Percentiles rank a stretch among this genome's conserved stretches.
phyloP scores from a whole-genome alignment of 1,284 basidiomycete genomes.

The Pisolithus thermaeus region DNA sequence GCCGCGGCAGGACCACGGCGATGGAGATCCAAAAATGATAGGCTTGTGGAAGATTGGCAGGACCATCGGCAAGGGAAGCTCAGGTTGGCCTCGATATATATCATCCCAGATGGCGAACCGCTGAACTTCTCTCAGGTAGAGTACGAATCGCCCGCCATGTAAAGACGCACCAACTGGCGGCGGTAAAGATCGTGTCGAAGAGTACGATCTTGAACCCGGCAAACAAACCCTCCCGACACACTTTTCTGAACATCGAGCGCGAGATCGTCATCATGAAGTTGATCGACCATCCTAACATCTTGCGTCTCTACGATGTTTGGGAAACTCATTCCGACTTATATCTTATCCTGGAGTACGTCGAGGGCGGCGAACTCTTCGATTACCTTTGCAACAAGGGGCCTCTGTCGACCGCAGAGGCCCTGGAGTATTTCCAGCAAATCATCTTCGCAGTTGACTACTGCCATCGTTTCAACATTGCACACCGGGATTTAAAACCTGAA shows the following conservation, averaged over 20 bases:
- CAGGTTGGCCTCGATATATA: slow-evolving; percentile 44
- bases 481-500: slow-evolving; percentile 97
- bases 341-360: slow-evolving; percentile 95
- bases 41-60: slow-evolving; percentile 93
- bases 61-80: slow-evolving; percentile 88
- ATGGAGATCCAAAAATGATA: slow-evolving; percentile 71
- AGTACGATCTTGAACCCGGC: slow-evolving; percentile 64
- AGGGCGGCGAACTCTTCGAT: slow-evolving; percentile 96
- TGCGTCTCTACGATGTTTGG: slow-evolving; percentile 96
- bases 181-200: slow-evolving; percentile 96
- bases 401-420: slow-evolving; percentile 73
- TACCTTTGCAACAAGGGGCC: slow-evolving; percentile 84
- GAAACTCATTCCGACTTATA: slow-evolving; percentile 89
- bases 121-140: slow-evolving; percentile 51
- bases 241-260: slow-evolving; percentile 81
- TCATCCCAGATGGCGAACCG: slow-evolving; percentile 1
- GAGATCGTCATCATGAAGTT: slow-evolving; percentile 99
- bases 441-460: slow-evolving; percentile 94
- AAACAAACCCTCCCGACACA: slow-evolving; percentile 60
- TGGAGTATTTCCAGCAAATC: slow-evolving; percentile 96
- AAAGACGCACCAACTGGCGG: slow-evolving; percentile 85
- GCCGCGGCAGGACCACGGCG: slow-evolving; percentile 30
- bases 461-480: slow-evolving; percentile 95
- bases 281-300: slow-evolving; percentile 94
- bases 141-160: slow-evolving; percentile 90